Conservation (phyloP, 306 rosid species). For the Cercis canadensis region DNA sequence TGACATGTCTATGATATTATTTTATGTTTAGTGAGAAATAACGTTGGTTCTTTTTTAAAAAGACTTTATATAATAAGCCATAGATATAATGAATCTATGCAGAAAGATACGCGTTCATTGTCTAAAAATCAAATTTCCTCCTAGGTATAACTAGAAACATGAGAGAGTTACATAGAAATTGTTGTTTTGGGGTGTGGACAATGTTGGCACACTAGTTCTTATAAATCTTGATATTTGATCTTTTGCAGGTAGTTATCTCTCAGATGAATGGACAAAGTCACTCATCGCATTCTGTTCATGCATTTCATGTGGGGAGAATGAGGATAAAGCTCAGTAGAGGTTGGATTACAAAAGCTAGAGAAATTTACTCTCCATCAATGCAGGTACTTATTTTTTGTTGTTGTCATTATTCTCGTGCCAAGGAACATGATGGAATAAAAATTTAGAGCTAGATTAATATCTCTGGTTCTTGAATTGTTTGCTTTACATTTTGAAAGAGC, state of each 20-base stretch:
- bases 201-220: conserved; percentile 24
- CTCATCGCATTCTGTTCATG: conserved; percentile 86
- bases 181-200: background rate
- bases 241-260: conserved; percentile 76
- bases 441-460: background rate
- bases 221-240: conserved; percentile 25
- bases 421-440: background rate
- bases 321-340: conserved; percentile 94
- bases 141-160: background rate
- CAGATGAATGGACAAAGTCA: conserved; percentile 89
- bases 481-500: background rate
- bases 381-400: conserved; percentile 62
- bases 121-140: background rate
- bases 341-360: conserved; percentile 97
- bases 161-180: background rate
- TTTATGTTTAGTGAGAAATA: no score
- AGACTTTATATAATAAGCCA: no score
- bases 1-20: no score
- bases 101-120: background rate
- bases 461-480: conserved; percentile 4
- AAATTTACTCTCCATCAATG: conserved; percentile 87
- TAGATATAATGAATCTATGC: background rate
- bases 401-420: conserved; percentile 2
- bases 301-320: conserved; percentile 88
- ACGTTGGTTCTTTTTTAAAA: no score